phyloP scores from a whole-genome alignment of 1,284 basidiomycete species.

The Salmacisia buchloeana region DNA sequence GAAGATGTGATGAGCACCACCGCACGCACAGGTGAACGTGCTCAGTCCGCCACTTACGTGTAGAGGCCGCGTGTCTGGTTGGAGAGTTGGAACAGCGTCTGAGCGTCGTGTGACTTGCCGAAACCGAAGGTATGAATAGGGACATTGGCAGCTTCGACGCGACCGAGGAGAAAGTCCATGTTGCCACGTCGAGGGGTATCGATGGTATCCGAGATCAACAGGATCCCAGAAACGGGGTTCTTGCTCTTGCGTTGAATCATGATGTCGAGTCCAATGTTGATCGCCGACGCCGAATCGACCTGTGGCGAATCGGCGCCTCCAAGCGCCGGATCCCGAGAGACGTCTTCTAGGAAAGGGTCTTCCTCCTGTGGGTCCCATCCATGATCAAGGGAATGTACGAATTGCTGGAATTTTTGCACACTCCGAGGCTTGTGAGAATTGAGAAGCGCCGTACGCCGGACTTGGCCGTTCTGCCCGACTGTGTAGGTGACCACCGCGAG shows the following conservation, averaged over 20 bases:
- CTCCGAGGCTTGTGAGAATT: conserved; percentile 21
- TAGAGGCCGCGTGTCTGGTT: conserved; percentile 96
- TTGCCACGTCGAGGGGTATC: conserved; percentile 90
- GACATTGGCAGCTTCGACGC: conserved; percentile 88
- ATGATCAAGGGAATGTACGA: conserved; percentile 7
- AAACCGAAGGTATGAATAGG: conserved; percentile 96
- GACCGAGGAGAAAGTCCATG: conserved; percentile 93
- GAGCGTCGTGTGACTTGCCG: conserved; percentile 90
- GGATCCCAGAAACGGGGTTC: conserved; percentile 81
- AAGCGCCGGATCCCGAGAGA: conserved; percentile 17
- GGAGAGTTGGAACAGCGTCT: conserved; percentile 96
- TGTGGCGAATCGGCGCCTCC: conserved; percentile 34
- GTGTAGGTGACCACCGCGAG: conserved; percentile 37
- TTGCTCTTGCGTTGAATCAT: conserved; percentile 85
- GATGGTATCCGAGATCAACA: conserved; percentile 82
- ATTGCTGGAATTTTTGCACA: conserved; percentile 4
- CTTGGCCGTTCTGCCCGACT: conserved; percentile 33
- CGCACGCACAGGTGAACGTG: background rate
- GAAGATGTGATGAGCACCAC: conserved; percentile 75
- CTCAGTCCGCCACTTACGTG: conserved; percentile 54
- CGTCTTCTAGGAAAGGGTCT: conserved; percentile 38
- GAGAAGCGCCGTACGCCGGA: conserved; percentile 35
- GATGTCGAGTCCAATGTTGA: conserved; percentile 63
- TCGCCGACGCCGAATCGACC: conserved; percentile 39
- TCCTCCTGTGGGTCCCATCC: conserved; percentile 25